Conservation (phyloP, 2,329 filamentous ascomycete species). For the Penicillium glabrum region DNA sequence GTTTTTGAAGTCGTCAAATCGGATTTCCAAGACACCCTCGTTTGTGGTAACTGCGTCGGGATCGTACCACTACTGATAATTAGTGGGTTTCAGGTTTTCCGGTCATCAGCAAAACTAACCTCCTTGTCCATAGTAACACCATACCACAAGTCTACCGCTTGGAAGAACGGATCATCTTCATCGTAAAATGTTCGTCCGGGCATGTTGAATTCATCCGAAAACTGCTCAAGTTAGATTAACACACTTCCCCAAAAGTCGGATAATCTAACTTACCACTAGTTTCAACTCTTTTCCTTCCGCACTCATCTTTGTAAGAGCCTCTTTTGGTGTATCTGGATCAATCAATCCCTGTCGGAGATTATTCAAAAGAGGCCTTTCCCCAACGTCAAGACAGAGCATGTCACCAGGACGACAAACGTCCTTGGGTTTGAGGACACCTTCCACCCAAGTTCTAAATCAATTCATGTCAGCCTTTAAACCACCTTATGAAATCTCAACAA, state of each 20-base stretch:
- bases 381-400: conserved; percentile 52
- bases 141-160: conserved; percentile 70
- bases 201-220: conserved; percentile 71
- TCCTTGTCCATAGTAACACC: conserved; percentile 69
- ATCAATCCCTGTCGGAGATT: conserved; percentile 63
- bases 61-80: conserved; percentile 62
- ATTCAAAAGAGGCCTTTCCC: conserved; percentile 53
- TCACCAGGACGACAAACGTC: conserved; percentile 37
- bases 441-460: conserved; percentile 56
- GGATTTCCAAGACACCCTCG: conserved; percentile 62
- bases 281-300: conserved; percentile 62
- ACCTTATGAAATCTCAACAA: neutral
- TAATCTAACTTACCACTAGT: conserved; percentile 53
- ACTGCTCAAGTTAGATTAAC: conserved; percentile 39
- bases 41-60: conserved; percentile 65
- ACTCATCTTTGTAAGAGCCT: conserved; percentile 56
- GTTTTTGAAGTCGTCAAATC: conserved; percentile 65
- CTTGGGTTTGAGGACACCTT: conserved; percentile 39
- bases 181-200: conserved; percentile 69
- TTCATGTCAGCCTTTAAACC: neutral
- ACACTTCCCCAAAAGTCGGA: neutral
- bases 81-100: neutral
- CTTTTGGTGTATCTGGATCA: conserved; percentile 66
- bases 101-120: conserved; percentile 37
- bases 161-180: conserved; percentile 68